Evolutionary conservation across 2,329 filamentous ascomycete species (phyloP), one percentile per base, ranked within the genome.

Genomic region (Ceratocystiopsis brevicomis): DNA sequence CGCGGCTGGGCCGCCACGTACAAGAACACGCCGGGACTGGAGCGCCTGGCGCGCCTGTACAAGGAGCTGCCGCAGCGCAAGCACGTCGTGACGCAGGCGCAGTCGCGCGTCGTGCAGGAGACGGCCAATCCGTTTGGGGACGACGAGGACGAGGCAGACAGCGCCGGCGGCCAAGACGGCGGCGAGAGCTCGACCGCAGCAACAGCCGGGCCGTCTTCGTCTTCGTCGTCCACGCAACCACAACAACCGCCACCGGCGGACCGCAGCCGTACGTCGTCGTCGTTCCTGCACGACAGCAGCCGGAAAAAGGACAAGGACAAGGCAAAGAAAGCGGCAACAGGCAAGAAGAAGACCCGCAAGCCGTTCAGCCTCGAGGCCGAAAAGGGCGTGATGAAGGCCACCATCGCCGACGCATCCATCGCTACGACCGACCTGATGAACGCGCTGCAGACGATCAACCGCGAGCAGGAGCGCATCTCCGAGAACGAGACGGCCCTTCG

Each of bases 351-450:
- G 49, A 73, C 76, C 56, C 59, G 64, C 37, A 73, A 71, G 54
- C 65, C 73, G 0, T 95, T 96, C 65, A 84, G 81, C 55, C 67
- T 96, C 0, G 83, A 92, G 52, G 79, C 76, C 36, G 90, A 96
- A 59, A 88, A 88, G 58, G 81, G 82, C 1, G 70, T 81, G 47
- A 86, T 98, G 65, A 79, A 94, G 50, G 75, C 79, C 48, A 75
- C 79, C n/a, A 86, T 98, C 49, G 90, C 88, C 3, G 83, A 88
- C 39, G 76, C 87, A 0, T 87, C 84, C 1, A 82, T 96, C 36
- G 83, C 86, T 4, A 79, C 85, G n/a, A 95, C 83, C 0, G 94
- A 93, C 56, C 67, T 98, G 36, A 69, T 79, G 55, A 96, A 98
- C 55, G 75, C 79, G 1, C 67, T 98, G 35, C 86, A 90, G 57